Conservation (phyloP, 2,329 filamentous ascomycete genomes). For the Hypoxylon sp. region DNA sequence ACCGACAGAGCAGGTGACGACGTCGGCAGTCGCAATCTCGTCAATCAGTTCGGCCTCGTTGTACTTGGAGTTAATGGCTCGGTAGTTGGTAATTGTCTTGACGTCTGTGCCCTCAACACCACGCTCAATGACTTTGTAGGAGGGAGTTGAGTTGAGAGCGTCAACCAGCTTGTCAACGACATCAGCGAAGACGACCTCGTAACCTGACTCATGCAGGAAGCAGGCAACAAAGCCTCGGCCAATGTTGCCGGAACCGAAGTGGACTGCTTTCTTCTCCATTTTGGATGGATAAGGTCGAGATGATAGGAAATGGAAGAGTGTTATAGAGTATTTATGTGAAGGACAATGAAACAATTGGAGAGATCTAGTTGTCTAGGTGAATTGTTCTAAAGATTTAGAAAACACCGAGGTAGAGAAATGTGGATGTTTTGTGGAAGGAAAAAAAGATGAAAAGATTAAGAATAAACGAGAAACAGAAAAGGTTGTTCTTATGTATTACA, state of each 20-base stretch:
- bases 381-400: constrained; percentile 13
- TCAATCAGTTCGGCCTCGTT: constrained; percentile 85
- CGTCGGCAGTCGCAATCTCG: constrained; percentile 87
- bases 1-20: constrained; percentile 97
- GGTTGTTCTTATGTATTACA: constrained; percentile 36
- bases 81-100: constrained; percentile 93
- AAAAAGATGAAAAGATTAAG: background rate
- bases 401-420: constrained; percentile 14
- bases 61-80: constrained; percentile 94
- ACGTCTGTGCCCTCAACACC: constrained; percentile 84
- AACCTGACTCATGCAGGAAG: constrained; percentile 94
- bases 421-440: constrained; percentile 22
- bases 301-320: background rate
- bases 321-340: background rate
- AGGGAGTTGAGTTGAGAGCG: constrained; percentile 78
- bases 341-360: background rate
- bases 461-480: constrained; percentile 18
- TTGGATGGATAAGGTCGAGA: constrained; percentile 45
- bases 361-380: constrained; percentile 18
- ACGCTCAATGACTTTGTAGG: constrained; percentile 94
- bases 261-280: constrained; percentile 79
- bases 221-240: constrained; percentile 89
- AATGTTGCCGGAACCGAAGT: constrained; percentile 90
- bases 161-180: constrained; percentile 89
- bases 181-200: constrained; percentile 96